Conservation (phyloP, 306 rosid species). For the Astragalus glycyphyllos region DNA sequence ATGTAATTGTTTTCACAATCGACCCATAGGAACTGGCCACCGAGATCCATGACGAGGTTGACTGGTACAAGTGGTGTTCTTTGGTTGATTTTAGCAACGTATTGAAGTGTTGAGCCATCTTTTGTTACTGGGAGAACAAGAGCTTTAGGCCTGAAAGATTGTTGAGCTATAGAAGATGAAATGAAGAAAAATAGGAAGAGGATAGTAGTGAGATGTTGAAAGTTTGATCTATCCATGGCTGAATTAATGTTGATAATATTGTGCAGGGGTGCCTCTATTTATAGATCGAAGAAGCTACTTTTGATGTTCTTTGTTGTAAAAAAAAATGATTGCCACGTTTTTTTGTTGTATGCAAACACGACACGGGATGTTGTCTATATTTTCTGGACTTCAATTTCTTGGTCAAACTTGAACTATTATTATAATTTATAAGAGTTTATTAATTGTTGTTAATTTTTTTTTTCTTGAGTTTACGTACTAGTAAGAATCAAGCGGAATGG, state of each 20-base stretch:
- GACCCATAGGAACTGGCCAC: slow-evolving; percentile 64
- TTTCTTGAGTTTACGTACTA: too few relatives aligned
- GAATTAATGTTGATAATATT: neutral
- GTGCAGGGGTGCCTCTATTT: neutral
- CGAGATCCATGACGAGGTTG: slow-evolving; percentile 57
- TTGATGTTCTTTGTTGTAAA: too few relatives aligned
- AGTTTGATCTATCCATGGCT: neutral
- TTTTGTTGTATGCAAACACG: neutral
- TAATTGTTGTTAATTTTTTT: too few relatives aligned
- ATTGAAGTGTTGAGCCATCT: slow-evolving; percentile 56
- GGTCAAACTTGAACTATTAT: neutral
- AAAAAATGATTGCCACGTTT: neutral
- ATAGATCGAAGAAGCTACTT: neutral
- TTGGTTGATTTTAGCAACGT: slow-evolving; percentile 52
- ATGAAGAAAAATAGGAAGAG: slow-evolving; percentile 19
- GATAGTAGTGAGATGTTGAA: slow-evolving; percentile 19
- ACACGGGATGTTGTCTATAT: neutral
- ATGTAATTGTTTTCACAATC: slow-evolving; percentile 51
- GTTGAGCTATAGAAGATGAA: slow-evolving; percentile 44
- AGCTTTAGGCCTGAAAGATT: slow-evolving; percentile 63
- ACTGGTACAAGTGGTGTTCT: slow-evolving; percentile 59
- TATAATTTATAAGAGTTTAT: neutral
- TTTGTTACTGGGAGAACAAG: slow-evolving; percentile 49
- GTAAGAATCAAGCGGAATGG: neutral
- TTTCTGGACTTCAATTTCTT: neutral